A percentile compares a stretch with the other conserved stretches of the same genome.
Conservation (phyloP, 768 basidiomycete genomes). For the Tubosaeta sp. region DNA sequence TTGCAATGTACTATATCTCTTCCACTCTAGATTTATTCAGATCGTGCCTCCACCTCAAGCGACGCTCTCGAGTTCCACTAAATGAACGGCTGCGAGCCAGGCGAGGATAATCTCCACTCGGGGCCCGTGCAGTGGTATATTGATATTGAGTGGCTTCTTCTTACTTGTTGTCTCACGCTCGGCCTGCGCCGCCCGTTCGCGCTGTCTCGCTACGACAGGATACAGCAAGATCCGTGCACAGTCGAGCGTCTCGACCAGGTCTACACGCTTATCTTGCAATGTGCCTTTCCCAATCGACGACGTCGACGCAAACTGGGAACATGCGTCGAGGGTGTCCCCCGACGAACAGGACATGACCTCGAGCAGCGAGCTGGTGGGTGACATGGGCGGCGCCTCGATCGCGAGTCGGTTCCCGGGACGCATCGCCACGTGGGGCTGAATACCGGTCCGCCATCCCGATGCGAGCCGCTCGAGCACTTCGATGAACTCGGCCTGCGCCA, state of each 20-base stretch:
- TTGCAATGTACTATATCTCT: not conserved
- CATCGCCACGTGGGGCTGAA: constrained; percentile 51
- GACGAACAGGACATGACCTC: constrained; percentile 26
- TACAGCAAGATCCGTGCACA: constrained; percentile 68
- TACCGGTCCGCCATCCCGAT: constrained; percentile 66
- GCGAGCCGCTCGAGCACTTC: constrained; percentile 82
- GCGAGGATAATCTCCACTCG: constrained; percentile 82
- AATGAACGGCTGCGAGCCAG: constrained; percentile 78
- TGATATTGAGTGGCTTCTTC: constrained; percentile 65
- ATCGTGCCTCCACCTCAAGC: constrained; percentile 13
- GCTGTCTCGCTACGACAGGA: constrained; percentile 63
- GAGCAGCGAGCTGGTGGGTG: constrained; percentile 19
- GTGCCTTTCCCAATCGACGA: not conserved
- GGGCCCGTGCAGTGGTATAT: constrained; percentile 81
- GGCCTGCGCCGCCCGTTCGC: constrained; percentile 51
- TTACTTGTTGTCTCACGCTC: constrained; percentile 44
- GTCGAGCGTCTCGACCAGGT: constrained; percentile 57
- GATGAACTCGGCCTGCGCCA: constrained; percentile 87
- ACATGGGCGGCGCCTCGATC: constrained; percentile 34
- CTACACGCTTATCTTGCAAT: constrained; percentile 23
- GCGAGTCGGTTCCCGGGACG: constrained; percentile 35
- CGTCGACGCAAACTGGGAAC: constrained; percentile 17
- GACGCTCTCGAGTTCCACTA: constrained; percentile 61
- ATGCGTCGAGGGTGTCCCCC: constrained; percentile 17
- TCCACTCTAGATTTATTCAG: not conserved